Base-by-base conservation (phyloP, 345 rosid genomes). In the Rhodamnia rubescens region DNA sequence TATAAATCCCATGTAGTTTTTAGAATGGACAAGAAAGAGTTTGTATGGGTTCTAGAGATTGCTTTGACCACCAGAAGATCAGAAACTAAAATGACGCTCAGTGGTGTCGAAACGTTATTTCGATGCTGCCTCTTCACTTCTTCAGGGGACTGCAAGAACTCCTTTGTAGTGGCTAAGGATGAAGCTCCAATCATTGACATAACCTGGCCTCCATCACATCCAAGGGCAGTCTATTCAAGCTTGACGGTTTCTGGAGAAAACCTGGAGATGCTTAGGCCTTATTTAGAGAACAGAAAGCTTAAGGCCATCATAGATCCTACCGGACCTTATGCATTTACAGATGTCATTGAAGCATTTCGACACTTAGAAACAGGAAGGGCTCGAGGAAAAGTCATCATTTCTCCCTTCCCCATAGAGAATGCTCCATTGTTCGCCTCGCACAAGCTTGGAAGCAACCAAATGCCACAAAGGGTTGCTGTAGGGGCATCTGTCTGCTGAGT, bases 141-240 rank as follows among this genome's bases (percentile, higher is more conserved):
- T 81, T 81, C 86, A 92, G 93, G 92, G 74, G 92, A 92, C 52
- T 49, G 90, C 87, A 86, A 86, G 86, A 90, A 88, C 24, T 92
- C 92, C 9, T 88, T 75, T 55, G 90, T 87, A 61, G 90, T 92
- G 47, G 93, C 93, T 26, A 89, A 89, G 86, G 90, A 92, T 11
- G 89, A 83, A 0, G 92, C 90, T 56, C 90, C 91, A 18, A 88
- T 92, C 2, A 81, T 89, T 11, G 93, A 90, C 88, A 92, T 92
- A 89, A 92, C 89, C 58, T 92, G 92, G 90, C 93, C 91, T 51
- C 90, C 91, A 7, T 89, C 93, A 15, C 88, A 89, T 47, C 92
- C 89, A 22, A 83, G 88, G 57, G 93, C 92, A 18, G 84, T 86
- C 64, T 92, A 88, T 61, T 92, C 93, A 56, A 88, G 92, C 88